Evolutionary conservation across 2,329 filamentous ascomycete species (phyloP).

Genomic region (Microdochium nivale): DNA sequence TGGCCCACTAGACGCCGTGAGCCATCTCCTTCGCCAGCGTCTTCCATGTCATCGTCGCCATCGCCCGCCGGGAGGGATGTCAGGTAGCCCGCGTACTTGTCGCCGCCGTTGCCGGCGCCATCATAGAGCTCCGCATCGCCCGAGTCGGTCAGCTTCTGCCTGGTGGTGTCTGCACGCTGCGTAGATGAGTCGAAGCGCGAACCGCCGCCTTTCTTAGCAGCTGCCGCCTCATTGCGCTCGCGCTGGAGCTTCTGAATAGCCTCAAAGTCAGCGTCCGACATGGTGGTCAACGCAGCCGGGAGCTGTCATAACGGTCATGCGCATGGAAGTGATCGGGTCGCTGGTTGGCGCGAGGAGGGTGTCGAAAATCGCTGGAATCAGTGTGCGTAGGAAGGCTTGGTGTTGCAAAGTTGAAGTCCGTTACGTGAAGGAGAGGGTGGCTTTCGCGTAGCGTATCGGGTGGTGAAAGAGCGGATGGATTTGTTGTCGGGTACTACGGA

Average conservation of each 20-base stretch:
- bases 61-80: constrained; percentile 76
- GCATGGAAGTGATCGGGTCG: neutral
- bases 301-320: constrained; percentile 17
- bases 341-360: neutral
- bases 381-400: no score
- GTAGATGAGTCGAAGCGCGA: constrained; percentile 62
- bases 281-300: constrained; percentile 28
- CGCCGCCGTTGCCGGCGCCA: constrained; percentile 48
- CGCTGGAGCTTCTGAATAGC: constrained; percentile 80
- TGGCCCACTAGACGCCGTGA: constrained; percentile 80
- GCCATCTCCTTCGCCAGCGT: constrained; percentile 58
- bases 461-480: no score
- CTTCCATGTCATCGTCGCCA: constrained; percentile 71
- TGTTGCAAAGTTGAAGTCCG: no score
- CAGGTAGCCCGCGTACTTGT: constrained; percentile 86
- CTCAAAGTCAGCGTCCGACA: constrained; percentile 79
- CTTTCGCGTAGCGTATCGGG: no score
- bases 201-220: constrained; percentile 73
- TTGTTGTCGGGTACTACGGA: neutral
- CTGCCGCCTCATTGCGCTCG: constrained; percentile 78
- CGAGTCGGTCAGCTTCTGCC: constrained; percentile 82
- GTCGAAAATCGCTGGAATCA: no score
- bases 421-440: no score
- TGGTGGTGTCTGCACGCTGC: constrained; percentile 80
- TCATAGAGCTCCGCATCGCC: constrained; percentile 89